A percentile compares a stretch with the other conserved stretches of the same genome.
These are phyloP conservation scores for Rhizopogon vinicolor DNA, from an alignment of 768 basidiomycete species.

Conservation along the genomic window DNA sequence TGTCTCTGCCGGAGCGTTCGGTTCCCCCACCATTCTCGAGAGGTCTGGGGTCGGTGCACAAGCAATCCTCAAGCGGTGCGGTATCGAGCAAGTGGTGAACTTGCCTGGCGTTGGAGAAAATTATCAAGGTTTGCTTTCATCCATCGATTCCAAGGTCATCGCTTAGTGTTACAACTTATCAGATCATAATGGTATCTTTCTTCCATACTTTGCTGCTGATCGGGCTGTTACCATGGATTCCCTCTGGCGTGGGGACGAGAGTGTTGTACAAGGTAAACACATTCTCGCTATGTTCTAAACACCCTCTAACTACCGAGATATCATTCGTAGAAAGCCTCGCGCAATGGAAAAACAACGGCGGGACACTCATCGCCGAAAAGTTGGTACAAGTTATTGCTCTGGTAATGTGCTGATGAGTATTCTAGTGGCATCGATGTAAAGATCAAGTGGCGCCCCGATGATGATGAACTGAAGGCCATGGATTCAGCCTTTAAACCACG, in stretches of 20 bases:
- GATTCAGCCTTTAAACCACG: slow-evolving; percentile 14
- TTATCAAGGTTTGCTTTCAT: slow-evolving; percentile 28
- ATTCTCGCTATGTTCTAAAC: slow-evolving; percentile 3
- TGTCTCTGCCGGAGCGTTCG: slow-evolving; percentile 35
- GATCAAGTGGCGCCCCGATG: slow-evolving; percentile 20
- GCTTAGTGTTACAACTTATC: background rate
- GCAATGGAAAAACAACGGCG: slow-evolving; percentile 31
- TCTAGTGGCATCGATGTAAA: slow-evolving; percentile 11
- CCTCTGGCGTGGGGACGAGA: slow-evolving; percentile 35
- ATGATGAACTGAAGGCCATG: slow-evolving; percentile 13
- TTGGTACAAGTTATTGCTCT: slow-evolving; percentile 16
- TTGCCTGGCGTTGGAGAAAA: slow-evolving; percentile 41
- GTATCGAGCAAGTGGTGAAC: slow-evolving; percentile 27
- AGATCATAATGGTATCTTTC: slow-evolving; percentile 27
- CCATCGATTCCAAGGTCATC: background rate
- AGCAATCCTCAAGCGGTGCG: slow-evolving; percentile 21
- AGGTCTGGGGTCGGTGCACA: slow-evolving; percentile 41
- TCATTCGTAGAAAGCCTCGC: slow-evolving; percentile 9
- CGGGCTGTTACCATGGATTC: slow-evolving; percentile 44
- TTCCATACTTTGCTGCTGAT: slow-evolving; percentile 34
- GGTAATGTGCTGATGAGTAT: background rate
- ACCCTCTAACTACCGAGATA: background rate
- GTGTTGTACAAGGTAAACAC: slow-evolving; percentile 34
- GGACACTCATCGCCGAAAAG: slow-evolving; percentile 51
- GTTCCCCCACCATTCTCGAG: slow-evolving; percentile 49